These are phyloP conservation scores for Amaranthus palmeri DNA, from an alignment of 148 eudicot genomes.

Conservation along the genomic window DNA sequence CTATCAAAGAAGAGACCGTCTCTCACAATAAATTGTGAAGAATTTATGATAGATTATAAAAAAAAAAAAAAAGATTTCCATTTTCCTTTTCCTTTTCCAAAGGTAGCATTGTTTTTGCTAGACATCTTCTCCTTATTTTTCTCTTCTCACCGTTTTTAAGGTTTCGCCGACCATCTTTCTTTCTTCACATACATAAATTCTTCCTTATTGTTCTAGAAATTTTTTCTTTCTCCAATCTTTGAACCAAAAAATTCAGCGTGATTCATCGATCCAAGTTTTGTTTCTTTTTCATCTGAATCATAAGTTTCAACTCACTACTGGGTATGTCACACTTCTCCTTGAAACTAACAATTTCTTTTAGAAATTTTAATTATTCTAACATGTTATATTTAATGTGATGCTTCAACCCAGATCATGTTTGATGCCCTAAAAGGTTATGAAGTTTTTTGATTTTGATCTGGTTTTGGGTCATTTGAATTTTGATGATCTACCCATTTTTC, in stretches of 20 bases:
- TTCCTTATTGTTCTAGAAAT: neutral
- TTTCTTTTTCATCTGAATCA: neutral
- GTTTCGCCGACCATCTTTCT: conserved; percentile 18
- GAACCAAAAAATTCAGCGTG: neutral
- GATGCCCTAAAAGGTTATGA: neutral
- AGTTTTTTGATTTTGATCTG: conserved; percentile 15
- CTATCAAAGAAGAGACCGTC: no score
- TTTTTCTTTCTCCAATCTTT: conserved; percentile 2
- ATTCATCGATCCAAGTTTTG: conserved; percentile 9
- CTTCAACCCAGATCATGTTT: conserved; percentile 20
- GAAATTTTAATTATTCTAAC: neutral
- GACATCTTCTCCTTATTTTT: neutral
- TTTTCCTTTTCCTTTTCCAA: no score
- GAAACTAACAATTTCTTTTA: neutral
- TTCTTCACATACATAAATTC: neutral
- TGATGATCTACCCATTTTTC: neutral
- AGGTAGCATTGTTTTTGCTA: neutral
- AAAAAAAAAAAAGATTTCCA: neutral
- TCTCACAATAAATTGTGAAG: no score
- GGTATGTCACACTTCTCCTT: conserved; percentile 21
- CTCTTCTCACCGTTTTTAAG: conserved; percentile 9
- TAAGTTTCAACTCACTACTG: conserved; percentile 18
- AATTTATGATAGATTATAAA: neutral
- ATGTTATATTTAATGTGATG: neutral
- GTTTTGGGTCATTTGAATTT: conserved; percentile 4